Conservation (phyloP, 345 rosid species). For the Noccaea bulbosa region DNA sequence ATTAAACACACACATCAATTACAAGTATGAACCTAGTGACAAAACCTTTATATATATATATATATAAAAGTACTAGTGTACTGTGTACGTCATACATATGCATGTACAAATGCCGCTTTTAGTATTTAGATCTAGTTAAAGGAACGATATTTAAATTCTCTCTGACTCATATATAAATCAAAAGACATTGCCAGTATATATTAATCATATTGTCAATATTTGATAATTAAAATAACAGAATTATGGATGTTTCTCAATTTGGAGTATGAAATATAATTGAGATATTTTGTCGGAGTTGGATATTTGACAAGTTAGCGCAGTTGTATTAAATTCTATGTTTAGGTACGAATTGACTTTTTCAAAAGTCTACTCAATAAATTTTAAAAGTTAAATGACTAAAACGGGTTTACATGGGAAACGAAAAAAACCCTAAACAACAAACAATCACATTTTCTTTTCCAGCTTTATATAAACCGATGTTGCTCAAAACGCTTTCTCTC, state of each 20-base stretch:
- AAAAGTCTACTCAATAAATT: constrained; percentile 45
- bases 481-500: constrained; percentile 32
- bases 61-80: constrained; percentile 9
- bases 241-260: constrained; percentile 16
- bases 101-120: constrained; percentile 33
- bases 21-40: constrained; percentile 32
- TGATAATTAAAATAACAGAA: neutral
- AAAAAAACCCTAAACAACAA: constrained; percentile 25
- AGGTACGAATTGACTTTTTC: constrained; percentile 43
- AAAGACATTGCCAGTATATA: constrained; percentile 2
- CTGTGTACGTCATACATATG: constrained; percentile 32
- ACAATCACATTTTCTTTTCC: constrained; percentile 15
- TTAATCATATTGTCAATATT: neutral
- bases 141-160: neutral
- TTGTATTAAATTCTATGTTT: constrained; percentile 25
- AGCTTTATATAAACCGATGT: constrained; percentile 44
- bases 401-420: constrained; percentile 36
- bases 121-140: constrained; percentile 9
- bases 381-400: constrained; percentile 24
- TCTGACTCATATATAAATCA: constrained; percentile 15
- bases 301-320: constrained; percentile 19
- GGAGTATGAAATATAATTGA: constrained; percentile 22
- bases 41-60: neutral
- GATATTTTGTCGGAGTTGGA: constrained; percentile 8
- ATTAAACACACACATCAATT: constrained; percentile 33